Evolutionary conservation across 2,329 filamentous ascomycete species (phyloP).

Genomic region (Calonectria naviculata): DNA sequence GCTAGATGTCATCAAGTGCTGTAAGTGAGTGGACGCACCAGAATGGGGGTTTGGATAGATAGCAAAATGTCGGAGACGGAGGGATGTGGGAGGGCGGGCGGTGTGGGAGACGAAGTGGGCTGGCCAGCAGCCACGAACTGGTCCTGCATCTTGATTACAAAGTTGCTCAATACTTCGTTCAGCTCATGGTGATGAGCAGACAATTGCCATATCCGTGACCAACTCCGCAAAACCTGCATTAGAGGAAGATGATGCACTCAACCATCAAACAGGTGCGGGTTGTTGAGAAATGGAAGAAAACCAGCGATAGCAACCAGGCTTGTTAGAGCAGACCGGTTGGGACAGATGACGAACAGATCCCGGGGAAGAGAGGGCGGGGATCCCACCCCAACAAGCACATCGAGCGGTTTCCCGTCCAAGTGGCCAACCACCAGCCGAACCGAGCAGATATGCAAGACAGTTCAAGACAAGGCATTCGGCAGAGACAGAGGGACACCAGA

Average conservation of each 20-base stretch:
- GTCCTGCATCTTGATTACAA: background rate
- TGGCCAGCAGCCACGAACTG: conserved; percentile 1
- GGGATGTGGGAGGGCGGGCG: background rate
- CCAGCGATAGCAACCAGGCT: background rate
- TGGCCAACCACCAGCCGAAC: background rate
- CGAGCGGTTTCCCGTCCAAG: background rate
- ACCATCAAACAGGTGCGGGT: background rate
- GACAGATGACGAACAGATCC: background rate
- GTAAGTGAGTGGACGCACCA: background rate
- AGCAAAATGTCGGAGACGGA: background rate
- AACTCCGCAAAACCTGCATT: background rate
- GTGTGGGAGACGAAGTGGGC: conserved; percentile 2
- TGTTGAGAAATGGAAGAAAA: background rate
- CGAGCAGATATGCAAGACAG: background rate
- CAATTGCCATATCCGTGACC: background rate
- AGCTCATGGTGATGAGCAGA: background rate
- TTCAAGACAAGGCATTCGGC: background rate
- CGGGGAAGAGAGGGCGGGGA: background rate
- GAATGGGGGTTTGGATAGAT: background rate
- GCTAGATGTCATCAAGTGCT: background rate
- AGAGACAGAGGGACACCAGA: background rate
- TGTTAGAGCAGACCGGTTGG: background rate
- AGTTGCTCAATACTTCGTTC: background rate
- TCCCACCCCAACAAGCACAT: background rate
- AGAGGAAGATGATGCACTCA: background rate